These are phyloP conservation scores for Phyllostachys edulis DNA, from an alignment of 176 grass and related monocot genomes.

Conservation along the genomic window DNA sequence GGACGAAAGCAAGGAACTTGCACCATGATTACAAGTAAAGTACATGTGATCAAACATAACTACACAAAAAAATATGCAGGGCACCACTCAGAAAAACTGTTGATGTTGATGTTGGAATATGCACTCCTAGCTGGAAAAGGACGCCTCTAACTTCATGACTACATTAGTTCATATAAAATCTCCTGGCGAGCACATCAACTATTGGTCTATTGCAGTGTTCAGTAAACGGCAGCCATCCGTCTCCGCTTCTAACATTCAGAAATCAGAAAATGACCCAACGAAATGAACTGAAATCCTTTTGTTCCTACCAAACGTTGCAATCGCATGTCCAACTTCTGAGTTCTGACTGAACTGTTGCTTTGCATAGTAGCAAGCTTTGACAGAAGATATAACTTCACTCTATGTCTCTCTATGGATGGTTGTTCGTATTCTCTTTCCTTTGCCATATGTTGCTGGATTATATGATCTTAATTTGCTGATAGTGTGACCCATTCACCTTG, in stretches of 20 bases:
- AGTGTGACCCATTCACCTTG: too few relatives aligned
- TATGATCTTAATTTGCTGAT: neutral
- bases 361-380: too few relatives aligned
- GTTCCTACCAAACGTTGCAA: neutral
- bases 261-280: neutral
- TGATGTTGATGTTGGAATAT: neutral
- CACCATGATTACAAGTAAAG: neutral
- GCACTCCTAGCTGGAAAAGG: neutral
- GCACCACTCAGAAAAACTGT: neutral
- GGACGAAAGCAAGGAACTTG: too few relatives aligned
- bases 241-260: too few relatives aligned
- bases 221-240: too few relatives aligned
- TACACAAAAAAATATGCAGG: neutral
- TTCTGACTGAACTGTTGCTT: neutral
- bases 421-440: neutral
- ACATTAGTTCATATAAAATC: too few relatives aligned
- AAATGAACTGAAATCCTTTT: neutral
- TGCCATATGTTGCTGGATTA: neutral
- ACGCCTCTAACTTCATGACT: too few relatives aligned
- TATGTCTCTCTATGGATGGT: neutral
- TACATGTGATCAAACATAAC: neutral
- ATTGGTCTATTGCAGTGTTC: neutral
- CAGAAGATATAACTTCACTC: neutral
- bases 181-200: neutral
- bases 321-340: neutral